Base-by-base conservation (phyloP, 148 eudicot species). In the Diospyros kaki region DNA sequence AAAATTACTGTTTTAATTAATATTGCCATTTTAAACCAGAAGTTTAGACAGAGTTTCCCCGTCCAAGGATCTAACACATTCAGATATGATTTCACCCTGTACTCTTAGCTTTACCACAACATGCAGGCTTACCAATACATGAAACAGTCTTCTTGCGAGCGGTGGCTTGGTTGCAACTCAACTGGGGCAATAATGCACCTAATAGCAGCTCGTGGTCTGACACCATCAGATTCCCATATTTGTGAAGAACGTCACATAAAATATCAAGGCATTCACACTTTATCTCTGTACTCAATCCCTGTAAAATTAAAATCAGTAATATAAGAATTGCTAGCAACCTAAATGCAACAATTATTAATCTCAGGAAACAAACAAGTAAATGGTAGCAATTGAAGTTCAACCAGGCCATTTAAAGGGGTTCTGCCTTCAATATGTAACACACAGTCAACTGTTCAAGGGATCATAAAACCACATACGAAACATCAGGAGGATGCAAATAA, bases 211-310 rank as follows among this genome's bases (percentile, higher is more conserved):
- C 98, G 73, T 96, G 99, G 77, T 93, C 91, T 40, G 93, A 86
- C 66, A 83, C 85, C 88, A 96, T 83, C 83, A 89, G 75, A 88
- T 84, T 93, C 63, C 99, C 99, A 82, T 89, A 93, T 81, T 85
- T 93, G 79, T 93, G 94, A 79, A 93, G 92, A 79, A 88, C 85
- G 71, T 96, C 98, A 65, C 92, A 88, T 73, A 93, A 75, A 66
- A 96, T 91, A 79, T 96, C 99, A 58, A 96, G 92, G 79, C 92
- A 89, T 85, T 93, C 99, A 74, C 99, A 96, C 78, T 91, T 93
- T 73, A 93, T 91, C 75, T 93, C 99, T 54, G 87, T 81, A 78
- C 82, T 89, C 84, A 84, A 83, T 75, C 84, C 98, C 99, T 95
- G 18, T 40, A 77, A 65, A 66, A 56, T 28, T 55, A 79, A 39